Evolutionary conservation across 495 filamentous ascomycete species (phyloP).

Genomic region (Tuber brumale): DNA sequence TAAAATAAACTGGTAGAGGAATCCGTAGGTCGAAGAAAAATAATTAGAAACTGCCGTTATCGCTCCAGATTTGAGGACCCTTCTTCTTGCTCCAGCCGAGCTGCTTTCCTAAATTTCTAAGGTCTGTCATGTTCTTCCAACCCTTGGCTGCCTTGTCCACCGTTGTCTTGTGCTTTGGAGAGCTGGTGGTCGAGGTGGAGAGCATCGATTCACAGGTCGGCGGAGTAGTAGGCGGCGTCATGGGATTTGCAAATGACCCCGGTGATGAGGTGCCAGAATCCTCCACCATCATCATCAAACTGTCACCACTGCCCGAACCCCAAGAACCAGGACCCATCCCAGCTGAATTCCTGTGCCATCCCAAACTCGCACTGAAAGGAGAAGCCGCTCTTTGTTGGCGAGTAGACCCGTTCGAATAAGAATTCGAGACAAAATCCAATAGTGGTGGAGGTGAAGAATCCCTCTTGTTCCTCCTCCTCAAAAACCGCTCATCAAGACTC

Average conservation of each 20-base stretch:
- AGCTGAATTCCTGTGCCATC: slow-evolving; percentile 28
- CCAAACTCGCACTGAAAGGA: slow-evolving; percentile 37
- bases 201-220: slow-evolving; percentile 59
- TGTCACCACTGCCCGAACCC: slow-evolving; percentile 49
- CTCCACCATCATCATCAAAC: slow-evolving; percentile 42
- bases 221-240: slow-evolving; percentile 86
- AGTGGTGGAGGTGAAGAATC: slow-evolving; percentile 34
- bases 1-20: not conserved
- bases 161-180: slow-evolving; percentile 39
- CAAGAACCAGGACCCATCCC: slow-evolving; percentile 21
- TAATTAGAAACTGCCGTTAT: slow-evolving; percentile 21
- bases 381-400: slow-evolving; percentile 31
- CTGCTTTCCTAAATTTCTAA: slow-evolving; percentile 52
- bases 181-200: slow-evolving; percentile 51
- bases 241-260: slow-evolving; percentile 54
- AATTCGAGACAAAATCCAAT: slow-evolving; percentile 41
- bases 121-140: slow-evolving; percentile 74
- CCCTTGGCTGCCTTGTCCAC: slow-evolving; percentile 46
- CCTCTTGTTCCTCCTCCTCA: slow-evolving; percentile 37
- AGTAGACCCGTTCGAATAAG: slow-evolving; percentile 39
- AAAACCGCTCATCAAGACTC: slow-evolving; percentile 43
- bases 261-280: slow-evolving; percentile 50
- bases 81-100: slow-evolving; percentile 40
- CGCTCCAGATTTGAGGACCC: slow-evolving; percentile 30
- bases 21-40: not conserved